These are phyloP conservation scores for Cryptosporidium ryanae DNA, from an alignment of 169 alveolate species.

Conservation along the genomic window DNA sequence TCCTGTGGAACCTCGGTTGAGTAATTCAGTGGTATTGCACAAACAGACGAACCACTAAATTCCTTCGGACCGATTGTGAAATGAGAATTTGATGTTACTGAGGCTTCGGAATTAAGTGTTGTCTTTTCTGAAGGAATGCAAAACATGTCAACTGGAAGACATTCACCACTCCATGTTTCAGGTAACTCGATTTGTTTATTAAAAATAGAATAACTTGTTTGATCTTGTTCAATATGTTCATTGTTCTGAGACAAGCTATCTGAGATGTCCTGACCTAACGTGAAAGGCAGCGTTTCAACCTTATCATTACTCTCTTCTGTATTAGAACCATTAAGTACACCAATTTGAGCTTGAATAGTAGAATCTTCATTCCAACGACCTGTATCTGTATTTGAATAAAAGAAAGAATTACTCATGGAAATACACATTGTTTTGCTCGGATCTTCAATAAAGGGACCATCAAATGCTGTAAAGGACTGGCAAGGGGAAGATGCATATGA, in stretches of 20 bases:
- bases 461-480: constrained; percentile 62
- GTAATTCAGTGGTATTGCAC: constrained; percentile 13
- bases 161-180: constrained; percentile 61
- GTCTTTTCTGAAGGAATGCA: constrained; percentile 38
- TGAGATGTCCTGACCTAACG: constrained; percentile 15
- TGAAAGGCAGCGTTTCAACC: constrained; percentile 16
- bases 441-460: constrained; percentile 72
- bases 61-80: constrained; percentile 43
- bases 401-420: constrained; percentile 27
- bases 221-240: constrained; percentile 37
- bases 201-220: constrained; percentile 14
- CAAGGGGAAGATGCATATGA: constrained; percentile 70
- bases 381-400: constrained; percentile 21
- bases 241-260: constrained; percentile 40
- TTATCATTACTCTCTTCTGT: constrained; percentile 21
- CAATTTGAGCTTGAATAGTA: constrained; percentile 15
- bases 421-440: constrained; percentile 62
- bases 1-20: constrained; percentile 29
- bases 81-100: constrained; percentile 13
- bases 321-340: constrained; percentile 1
- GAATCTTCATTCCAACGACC: constrained; percentile 65
- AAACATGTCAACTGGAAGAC: constrained; percentile 52
- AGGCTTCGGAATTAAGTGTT: constrained; percentile 31
- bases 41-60: constrained; percentile 18
- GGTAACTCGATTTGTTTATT: constrained; percentile 10